Conservation (phyloP, 495 filamentous ascomycete species). For the Aspergillus bertholletiae region DNA sequence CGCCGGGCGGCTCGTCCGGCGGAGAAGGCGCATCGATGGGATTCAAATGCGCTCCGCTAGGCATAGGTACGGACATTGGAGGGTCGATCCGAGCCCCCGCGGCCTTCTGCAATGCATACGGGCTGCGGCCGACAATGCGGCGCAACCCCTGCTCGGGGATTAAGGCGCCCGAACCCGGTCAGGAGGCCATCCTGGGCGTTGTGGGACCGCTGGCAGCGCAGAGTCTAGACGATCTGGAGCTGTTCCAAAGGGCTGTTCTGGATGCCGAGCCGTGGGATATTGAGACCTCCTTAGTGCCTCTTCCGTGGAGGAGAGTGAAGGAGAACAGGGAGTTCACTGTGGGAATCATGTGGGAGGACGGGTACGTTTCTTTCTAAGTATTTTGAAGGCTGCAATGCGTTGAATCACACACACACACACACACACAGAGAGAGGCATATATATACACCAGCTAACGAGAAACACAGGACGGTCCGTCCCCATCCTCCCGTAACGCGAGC, state of each 20-base stretch:
- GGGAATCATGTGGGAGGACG: slow-evolving; percentile 68
- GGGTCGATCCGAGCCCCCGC: slow-evolving; percentile 60
- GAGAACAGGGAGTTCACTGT: slow-evolving; percentile 54
- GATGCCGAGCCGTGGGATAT: slow-evolving; percentile 58
- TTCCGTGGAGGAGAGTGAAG: slow-evolving; percentile 52
- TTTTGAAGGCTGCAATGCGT: too few species aligned
- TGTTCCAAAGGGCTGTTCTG: slow-evolving; percentile 61
- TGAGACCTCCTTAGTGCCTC: slow-evolving; percentile 54
- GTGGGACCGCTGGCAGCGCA: slow-evolving; percentile 59
- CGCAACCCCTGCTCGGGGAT: slow-evolving; percentile 47
- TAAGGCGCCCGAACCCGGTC: slow-evolving; percentile 46
- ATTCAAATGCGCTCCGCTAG: slow-evolving; percentile 57
- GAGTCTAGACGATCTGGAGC: slow-evolving; percentile 57
- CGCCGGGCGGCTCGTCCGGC: slow-evolving; percentile 60
- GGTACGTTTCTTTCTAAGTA: slow-evolving; percentile 40
- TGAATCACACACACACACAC: too few species aligned
- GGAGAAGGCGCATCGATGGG: slow-evolving; percentile 66
- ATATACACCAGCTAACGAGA: background rate
- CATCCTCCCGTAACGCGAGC: slow-evolving; percentile 67
- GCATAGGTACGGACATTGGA: slow-evolving; percentile 65
- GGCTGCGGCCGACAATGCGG: slow-evolving; percentile 52
- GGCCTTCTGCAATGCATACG: slow-evolving; percentile 55
- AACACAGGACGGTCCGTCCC: slow-evolving; percentile 38
- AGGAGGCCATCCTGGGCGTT: slow-evolving; percentile 57
- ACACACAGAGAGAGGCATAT: too few species aligned